These are phyloP conservation scores for Mycena kentingensis DNA, from an alignment of 768 basidiomycete species.

Conservation along the genomic window DNA sequence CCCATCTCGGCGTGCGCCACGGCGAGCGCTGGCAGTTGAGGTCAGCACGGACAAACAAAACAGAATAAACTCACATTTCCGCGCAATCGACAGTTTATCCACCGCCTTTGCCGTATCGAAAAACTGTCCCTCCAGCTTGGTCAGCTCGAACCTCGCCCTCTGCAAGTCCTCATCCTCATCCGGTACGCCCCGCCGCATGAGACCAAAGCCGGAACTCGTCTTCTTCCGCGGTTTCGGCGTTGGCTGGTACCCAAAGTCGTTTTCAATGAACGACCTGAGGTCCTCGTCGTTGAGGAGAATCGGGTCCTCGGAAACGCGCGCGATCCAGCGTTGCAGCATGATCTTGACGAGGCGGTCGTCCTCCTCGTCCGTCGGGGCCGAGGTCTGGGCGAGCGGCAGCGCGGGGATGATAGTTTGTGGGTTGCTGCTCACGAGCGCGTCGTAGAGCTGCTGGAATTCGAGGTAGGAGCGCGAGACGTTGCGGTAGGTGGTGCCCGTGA, in stretches of 20 bases:
- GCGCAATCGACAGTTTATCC: conserved; percentile 77
- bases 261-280: conserved; percentile 91
- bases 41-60: conserved; percentile 1
- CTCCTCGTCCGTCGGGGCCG: conserved; percentile 96
- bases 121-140: conserved; percentile 89
- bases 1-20: conserved; percentile 85
- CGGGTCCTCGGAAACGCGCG: conserved; percentile 88
- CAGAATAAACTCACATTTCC: conserved; percentile 61
- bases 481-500: conserved; percentile 84
- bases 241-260: conserved; percentile 94
- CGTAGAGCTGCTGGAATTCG: conserved; percentile 94
- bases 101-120: conserved; percentile 91
- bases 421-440: conserved; percentile 83
- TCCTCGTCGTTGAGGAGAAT: conserved; percentile 91
- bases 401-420: conserved; percentile 97
- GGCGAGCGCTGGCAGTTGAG: conserved; percentile 61
- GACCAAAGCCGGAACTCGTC: conserved; percentile 69
- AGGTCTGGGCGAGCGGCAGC: conserved; percentile 93
- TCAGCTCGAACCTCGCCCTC: conserved; percentile 86
- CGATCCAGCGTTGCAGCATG: conserved; percentile 94
- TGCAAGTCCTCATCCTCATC: conserved; percentile 96
- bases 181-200: conserved; percentile 78
- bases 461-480: conserved; percentile 94
- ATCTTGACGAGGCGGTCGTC: conserved; percentile 95
- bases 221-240: conserved; percentile 76